Evolutionary conservation across 805 yeast species (phyloP), one percentile per base, ranked within the genome.

Genomic region (Sugiyamaella valdiviana): DNA sequence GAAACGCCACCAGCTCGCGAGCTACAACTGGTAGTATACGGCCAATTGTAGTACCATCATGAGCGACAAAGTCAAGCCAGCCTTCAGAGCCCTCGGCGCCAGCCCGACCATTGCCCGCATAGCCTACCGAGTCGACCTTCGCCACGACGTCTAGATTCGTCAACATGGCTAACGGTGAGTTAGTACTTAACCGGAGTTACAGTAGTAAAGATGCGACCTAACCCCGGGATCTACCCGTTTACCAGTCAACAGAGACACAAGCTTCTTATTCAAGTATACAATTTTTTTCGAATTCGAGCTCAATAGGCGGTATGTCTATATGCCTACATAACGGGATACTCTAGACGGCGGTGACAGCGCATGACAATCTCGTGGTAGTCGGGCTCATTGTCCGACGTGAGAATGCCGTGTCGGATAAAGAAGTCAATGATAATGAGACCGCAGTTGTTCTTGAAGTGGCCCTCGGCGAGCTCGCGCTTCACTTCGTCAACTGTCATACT

Each of bases 371-470:
- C 82, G n/a, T 75, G 44, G 55, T 77, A 87, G 50, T 82, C 74
- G 0, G 79, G 78, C 58, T 89, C 96, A 44, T 68, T 72, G 42
- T 79, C 85, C 0, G 83, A 72, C 0, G 83, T 77, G 9, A 91
- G 63, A 29, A 73, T 62, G 1, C 96, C 96, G 58, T 84, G 90
- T 57, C 99, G 79, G n/a, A 90, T 76, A 48, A 93, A 70, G 59
- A 93, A 93, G 58, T 91, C 97, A 14, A 89, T 72, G 24, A 85
- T 71, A 2, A 90, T 83, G n/a, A 66, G 55, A 0, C 83, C 95
- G 68, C 96, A 85, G 59, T 91, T 93, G 22, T 95, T 95, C 65
- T 91, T 93, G 70, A 93, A 93, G 58, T 83, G 79, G 1, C 79
- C 79, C 0, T 65, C 64, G 10, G 60, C 60, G 23, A 91, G 58